Base-by-base conservation (phyloP, 257 asterid genomes). In the Plectranthus barbatus region DNA sequence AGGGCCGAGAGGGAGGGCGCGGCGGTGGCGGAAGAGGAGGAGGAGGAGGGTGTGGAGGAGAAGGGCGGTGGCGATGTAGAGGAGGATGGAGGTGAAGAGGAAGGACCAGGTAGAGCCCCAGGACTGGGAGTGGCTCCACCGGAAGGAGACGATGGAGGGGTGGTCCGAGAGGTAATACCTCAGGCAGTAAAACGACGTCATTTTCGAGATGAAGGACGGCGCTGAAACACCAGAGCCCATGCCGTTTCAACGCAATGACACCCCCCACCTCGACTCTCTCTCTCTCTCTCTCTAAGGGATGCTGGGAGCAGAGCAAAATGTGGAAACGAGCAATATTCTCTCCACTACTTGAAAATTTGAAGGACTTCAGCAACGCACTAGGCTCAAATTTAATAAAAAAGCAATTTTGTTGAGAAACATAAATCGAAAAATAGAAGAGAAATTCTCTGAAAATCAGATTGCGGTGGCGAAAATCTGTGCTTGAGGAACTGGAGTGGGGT, bases 21-120 rank as follows among this genome's bases (percentile, higher is more conserved):
- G 76, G 53, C 88, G 84, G 67, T 68, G 84, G 68, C 78, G 80
- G 79, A 77, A 70, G 60, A 81, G 21, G 62, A 89, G 40, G 66
- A 73, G 84, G 48, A 86, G 74, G 52, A 79, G 19, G 36, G 56
- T 19, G 80, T 87, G 88, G 75, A 87, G 80, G 72, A 77, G 29
- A 26, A 66, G 8, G 42, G 95, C 79, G 66, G 79, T 33, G 73
- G 72, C 20, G 49, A 85, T 29, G 74, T 90, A 90, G 5, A 80
- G 73, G 40, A 84, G 60, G 76, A 90, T 80, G 56, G 95, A 78
- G 59, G 90, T 33, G 79, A 90, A 59, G 62, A 85, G 77, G 73
- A 87, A 87, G 0, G 80, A 76, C 95, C 97, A 90, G 24, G 97
- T 87, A 74, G 87, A 81, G 4, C 90, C 95, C 90, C 91, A 85